Conservation (phyloP, 768 basidiomycete genomes). For the Royoungia palumana region DNA sequence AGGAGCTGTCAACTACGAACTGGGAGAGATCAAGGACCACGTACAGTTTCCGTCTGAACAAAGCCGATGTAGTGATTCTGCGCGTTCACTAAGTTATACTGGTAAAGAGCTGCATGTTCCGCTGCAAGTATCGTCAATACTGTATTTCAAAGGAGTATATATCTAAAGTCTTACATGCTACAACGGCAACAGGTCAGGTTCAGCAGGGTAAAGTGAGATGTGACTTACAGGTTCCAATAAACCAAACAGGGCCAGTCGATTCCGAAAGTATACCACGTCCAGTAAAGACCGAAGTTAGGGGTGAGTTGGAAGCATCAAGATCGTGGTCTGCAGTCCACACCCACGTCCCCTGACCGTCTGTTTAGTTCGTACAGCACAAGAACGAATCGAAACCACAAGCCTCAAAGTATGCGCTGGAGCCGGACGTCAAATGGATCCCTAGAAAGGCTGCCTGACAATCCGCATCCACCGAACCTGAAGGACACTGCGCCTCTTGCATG, state of each 20-base stretch:
- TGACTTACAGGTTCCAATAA: conserved; percentile 59
- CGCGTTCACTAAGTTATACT: conserved; percentile 45
- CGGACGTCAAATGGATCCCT: conserved; percentile 56
- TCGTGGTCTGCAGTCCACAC: conserved; percentile 77
- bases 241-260: conserved; percentile 73
- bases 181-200: not conserved
- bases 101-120: conserved; percentile 47
- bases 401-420: conserved; percentile 60
- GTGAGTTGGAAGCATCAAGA: conserved; percentile 47
- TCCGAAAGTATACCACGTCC: conserved; percentile 75
- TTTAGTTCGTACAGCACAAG: not conserved
- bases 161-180: conserved; percentile 20
- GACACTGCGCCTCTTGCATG: conserved; percentile 42
- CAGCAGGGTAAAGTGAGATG: not conserved
- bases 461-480: conserved; percentile 37
- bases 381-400: conserved; percentile 28
- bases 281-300: conserved; percentile 52
- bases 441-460: conserved; percentile 64
- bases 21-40: not conserved
- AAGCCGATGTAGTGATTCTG: conserved; percentile 47
- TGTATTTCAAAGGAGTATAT: not conserved
- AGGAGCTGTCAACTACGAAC: not conserved
- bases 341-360: conserved; percentile 56
- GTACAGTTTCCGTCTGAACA: conserved; percentile 50
- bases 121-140: conserved; percentile 19